Evolutionary conservation across 352 stramenopile species (phyloP), one percentile per base, ranked within the genome.

Genomic region (Plasmopara halstedii): DNA sequence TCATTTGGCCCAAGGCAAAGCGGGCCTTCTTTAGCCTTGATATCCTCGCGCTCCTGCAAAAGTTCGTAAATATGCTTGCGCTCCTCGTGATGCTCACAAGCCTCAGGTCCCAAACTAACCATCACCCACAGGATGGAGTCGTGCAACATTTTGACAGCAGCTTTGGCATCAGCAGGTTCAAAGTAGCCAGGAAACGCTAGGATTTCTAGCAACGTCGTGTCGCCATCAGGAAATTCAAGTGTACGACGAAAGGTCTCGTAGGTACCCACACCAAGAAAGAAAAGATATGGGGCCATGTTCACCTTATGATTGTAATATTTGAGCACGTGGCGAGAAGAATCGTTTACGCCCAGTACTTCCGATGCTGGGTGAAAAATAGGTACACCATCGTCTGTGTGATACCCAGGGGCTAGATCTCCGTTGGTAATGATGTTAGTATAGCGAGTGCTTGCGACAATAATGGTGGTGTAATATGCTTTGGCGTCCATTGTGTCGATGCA

Each of bases 371-470:
- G 73, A 50, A 80, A 85, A 23, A 85, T 59, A 6, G 76, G 71
- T 34, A 82, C 70, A 22, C 70, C 71, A n/a, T 65, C 61, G 6
- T 74, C 66, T 27, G 66, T 76, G 47, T 72, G 58, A 44, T 79
- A 88, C 41, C 72, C 73, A 19, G 73, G 76, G 7, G 76, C 73
- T 40, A 84, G 50, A 43, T 88, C 76, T 53, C 76, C 76, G 56
- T 85, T 88, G 17, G 76, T 88, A 50, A 88, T 85, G 35, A 85
- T 80, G 58, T 88, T 88, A 3, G 73, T 88, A 59, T 88, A 88
- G 38, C 60, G 64, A 44, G 72, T 86, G 50, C 75, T 69, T 2
- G 76, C 70, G 9, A 85, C 67, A 33, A 85, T 86, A 0, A 73
- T 88, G 14, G 76, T 88, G 11, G 76, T 88, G 58, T 88, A 85